Evolutionary conservation across 2,329 filamentous ascomycete genomes (phyloP).

Genomic region (Phaeosphaeriaceae sp.): DNA sequence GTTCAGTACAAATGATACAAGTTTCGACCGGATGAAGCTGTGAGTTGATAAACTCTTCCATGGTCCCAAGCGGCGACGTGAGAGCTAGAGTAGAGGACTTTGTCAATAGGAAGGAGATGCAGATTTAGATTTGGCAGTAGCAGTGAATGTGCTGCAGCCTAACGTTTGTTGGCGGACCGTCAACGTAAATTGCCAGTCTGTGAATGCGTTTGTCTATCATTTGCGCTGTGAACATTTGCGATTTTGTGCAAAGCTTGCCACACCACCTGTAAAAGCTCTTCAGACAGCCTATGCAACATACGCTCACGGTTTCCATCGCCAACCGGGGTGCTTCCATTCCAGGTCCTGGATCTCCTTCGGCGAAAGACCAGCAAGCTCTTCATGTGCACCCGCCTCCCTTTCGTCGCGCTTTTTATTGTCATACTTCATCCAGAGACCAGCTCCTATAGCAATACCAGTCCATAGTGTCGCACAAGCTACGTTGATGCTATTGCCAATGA

Average conservation of each 20-base stretch:
- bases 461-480: slow-evolving; percentile 47
- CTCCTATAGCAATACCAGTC: slow-evolving; percentile 17
- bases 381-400: slow-evolving; percentile 56
- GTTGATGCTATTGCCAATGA: background rate
- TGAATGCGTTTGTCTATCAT: background rate
- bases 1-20: slow-evolving; percentile 38
- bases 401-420: slow-evolving; percentile 67
- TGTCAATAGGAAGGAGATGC: no score
- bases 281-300: background rate
- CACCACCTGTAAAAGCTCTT: background rate
- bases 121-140: background rate
- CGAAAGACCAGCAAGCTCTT: slow-evolving; percentile 59
- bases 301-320: slow-evolving; percentile 61
- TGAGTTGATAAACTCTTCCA: slow-evolving; percentile 36
- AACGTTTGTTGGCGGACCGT: background rate
- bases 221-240: background rate
- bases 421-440: slow-evolving; percentile 65
- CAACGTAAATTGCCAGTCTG: background rate
- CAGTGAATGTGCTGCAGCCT: background rate
- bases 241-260: background rate
- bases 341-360: slow-evolving; percentile 65
- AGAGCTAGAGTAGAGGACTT: background rate
- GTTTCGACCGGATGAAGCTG: slow-evolving; percentile 34
- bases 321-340: slow-evolving; percentile 70
- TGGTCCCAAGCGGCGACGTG: slow-evolving; percentile 6